These are phyloP conservation scores for Trichosporon inkin DNA, from an alignment of 1,284 basidiomycete genomes.

Conservation along the genomic window DNA sequence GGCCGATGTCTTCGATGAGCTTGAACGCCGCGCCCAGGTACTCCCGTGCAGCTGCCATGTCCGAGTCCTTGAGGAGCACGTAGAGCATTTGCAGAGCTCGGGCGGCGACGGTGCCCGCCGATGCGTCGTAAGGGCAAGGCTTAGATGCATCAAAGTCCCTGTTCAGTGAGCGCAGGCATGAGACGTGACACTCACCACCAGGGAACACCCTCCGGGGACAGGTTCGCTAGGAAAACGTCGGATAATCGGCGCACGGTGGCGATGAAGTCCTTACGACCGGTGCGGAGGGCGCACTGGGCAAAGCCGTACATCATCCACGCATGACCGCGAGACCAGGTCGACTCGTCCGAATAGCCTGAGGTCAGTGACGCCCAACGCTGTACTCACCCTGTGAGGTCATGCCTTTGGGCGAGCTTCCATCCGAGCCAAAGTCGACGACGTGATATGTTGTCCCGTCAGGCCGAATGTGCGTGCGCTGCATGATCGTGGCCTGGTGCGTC, in stretches of 20 bases:
- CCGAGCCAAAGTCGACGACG: constrained; percentile 35
- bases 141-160: constrained; percentile 39
- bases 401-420: constrained; percentile 12
- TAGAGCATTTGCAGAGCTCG: constrained; percentile 35
- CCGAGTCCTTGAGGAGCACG: constrained; percentile 22
- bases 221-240: constrained; percentile 31
- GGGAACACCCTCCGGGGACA: constrained; percentile 31
- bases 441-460: constrained; percentile 38
- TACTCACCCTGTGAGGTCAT: constrained; percentile 18
- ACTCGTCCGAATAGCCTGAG: constrained; percentile 31
- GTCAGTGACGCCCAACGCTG: neutral
- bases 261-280: constrained; percentile 35
- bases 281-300: constrained; percentile 37
- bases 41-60: constrained; percentile 25
- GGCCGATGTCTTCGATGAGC: constrained; percentile 23
- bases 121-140: constrained; percentile 37
- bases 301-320: constrained; percentile 46
- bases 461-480: constrained; percentile 27
- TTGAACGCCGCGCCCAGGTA: constrained; percentile 29
- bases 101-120: constrained; percentile 33
- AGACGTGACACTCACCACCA: constrained; percentile 28
- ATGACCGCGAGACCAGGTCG: constrained; percentile 37
- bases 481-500: constrained; percentile 32
- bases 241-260: constrained; percentile 28
- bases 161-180: neutral